These are phyloP conservation scores for Umbelopsis vinacea DNA, from an alignment of 192 early-diverging fungal genomes.

Conservation along the genomic window DNA sequence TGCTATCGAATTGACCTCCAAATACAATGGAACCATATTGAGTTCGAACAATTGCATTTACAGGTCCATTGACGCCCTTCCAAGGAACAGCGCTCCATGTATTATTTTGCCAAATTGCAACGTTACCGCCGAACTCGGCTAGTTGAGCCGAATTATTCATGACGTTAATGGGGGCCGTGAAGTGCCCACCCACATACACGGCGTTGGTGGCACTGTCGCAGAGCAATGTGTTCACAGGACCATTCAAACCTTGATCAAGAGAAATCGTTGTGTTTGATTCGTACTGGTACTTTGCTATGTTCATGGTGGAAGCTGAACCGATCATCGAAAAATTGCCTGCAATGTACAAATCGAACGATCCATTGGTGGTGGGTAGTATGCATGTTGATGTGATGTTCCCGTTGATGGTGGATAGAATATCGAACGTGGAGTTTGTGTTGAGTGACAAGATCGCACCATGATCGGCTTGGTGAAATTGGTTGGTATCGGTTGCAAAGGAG, in stretches of 20 bases:
- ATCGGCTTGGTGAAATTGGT: constrained; percentile 24
- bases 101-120: constrained; percentile 32
- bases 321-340: constrained; percentile 34
- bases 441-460: constrained; percentile 28
- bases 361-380: neutral
- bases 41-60: constrained; percentile 61
- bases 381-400: constrained; percentile 34
- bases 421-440: constrained; percentile 30
- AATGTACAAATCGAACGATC: constrained; percentile 29
- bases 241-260: constrained; percentile 35
- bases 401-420: constrained; percentile 26
- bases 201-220: constrained; percentile 31
- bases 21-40: constrained; percentile 59
- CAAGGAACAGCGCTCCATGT: constrained; percentile 64
- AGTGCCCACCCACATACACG: constrained; percentile 40
- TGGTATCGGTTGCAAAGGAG: constrained; percentile 35
- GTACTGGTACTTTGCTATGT: constrained; percentile 32
- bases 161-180: constrained; percentile 26
- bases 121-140: constrained; percentile 30
- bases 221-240: constrained; percentile 33
- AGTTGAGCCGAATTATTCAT: constrained; percentile 10
- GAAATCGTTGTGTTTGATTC: constrained; percentile 4
- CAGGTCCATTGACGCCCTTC: constrained; percentile 70
- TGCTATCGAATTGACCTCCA: constrained; percentile 72
- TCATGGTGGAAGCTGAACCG: neutral